These are phyloP conservation scores for Hypoxylon subgilvum DNA, from an alignment of 495 filamentous ascomycete species.

Conservation along the genomic window DNA sequence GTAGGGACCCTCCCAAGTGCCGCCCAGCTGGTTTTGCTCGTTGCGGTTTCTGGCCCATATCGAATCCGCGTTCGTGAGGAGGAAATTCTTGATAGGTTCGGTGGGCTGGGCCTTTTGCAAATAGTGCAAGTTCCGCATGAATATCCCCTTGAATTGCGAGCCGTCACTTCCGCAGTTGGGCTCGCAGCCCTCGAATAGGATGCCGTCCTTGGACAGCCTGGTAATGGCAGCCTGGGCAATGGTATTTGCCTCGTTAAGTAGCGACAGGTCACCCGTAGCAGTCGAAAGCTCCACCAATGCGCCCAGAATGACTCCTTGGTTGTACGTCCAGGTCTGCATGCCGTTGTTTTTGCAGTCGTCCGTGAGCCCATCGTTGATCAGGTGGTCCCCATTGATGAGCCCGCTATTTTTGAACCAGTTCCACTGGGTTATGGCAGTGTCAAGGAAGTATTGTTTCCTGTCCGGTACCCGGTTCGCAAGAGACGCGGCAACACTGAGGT, in stretches of 20 bases:
- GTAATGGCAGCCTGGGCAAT: constrained; percentile 72
- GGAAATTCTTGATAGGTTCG: constrained; percentile 58
- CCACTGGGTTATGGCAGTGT: constrained; percentile 65
- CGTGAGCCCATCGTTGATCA: constrained; percentile 73
- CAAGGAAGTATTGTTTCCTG: constrained; percentile 58
- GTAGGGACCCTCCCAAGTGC: constrained; percentile 65
- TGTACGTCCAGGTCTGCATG: constrained; percentile 72
- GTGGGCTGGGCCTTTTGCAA: constrained; percentile 61
- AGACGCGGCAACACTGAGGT: constrained; percentile 70
- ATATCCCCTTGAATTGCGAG: constrained; percentile 80
- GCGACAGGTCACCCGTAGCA: constrained; percentile 59
- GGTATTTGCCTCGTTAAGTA: constrained; percentile 60
- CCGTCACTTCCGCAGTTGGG: constrained; percentile 66
- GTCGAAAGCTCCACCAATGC: constrained; percentile 70
- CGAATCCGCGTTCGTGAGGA: constrained; percentile 66
- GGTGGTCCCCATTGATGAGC: constrained; percentile 68
- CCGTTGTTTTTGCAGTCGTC: constrained; percentile 69
- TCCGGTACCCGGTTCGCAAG: constrained; percentile 69
- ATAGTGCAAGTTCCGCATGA: constrained; percentile 70
- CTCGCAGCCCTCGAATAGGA: constrained; percentile 72
- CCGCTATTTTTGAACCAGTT: constrained; percentile 70
- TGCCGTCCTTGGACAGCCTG: constrained; percentile 59
- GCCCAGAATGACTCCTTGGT: constrained; percentile 79
- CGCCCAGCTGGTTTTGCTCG: constrained; percentile 57
- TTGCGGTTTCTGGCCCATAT: constrained; percentile 70